A percentile compares a stretch with the other conserved stretches of the same genome.
These are phyloP conservation scores for Tuber brumale DNA, from an alignment of 495 filamentous ascomycete species.

Conservation along the genomic window DNA sequence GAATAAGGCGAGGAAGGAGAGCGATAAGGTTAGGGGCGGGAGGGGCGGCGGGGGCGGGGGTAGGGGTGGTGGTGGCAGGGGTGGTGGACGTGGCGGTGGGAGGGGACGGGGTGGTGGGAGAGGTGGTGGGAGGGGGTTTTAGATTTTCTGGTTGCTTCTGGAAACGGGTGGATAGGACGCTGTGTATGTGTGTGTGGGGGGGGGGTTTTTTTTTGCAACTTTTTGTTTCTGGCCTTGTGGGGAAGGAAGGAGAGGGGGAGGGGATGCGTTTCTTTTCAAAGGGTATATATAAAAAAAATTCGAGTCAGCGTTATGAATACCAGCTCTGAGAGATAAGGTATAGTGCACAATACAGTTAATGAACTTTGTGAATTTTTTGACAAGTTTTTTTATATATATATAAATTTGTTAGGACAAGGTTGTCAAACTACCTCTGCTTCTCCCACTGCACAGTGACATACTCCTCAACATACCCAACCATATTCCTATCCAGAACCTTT, in stretches of 20 bases:
- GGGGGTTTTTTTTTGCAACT: conserved; percentile 20
- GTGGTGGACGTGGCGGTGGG: conserved; percentile 52
- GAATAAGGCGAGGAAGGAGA: conserved; percentile 97
- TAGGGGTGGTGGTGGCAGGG: conserved; percentile 50
- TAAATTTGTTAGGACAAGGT: neutral
- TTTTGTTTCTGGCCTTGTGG: neutral
- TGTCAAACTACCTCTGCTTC: conserved; percentile 48
- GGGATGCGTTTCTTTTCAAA: neutral
- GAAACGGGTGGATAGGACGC: conserved; percentile 18
- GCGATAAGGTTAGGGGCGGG: conserved; percentile 57
- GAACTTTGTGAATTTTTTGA: neutral
- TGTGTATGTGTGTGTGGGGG: too few species aligned
- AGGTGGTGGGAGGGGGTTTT: conserved; percentile 39
- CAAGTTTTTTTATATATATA: neutral
- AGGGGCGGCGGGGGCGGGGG: conserved; percentile 57
- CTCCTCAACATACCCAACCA: conserved; percentile 75
- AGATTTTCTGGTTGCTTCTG: neutral
- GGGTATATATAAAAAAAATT: neutral
- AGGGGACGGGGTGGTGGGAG: conserved; percentile 13
- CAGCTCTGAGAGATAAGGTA: neutral
- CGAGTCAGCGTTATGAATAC: neutral
- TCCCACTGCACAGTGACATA: conserved; percentile 99
- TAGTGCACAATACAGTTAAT: neutral
- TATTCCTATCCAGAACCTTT: conserved; percentile 45
- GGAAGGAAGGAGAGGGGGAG: neutral